Evolutionary conservation across 1,284 basidiomycete species (phyloP).

Genomic region (Sanghuangporus baumii): DNA sequence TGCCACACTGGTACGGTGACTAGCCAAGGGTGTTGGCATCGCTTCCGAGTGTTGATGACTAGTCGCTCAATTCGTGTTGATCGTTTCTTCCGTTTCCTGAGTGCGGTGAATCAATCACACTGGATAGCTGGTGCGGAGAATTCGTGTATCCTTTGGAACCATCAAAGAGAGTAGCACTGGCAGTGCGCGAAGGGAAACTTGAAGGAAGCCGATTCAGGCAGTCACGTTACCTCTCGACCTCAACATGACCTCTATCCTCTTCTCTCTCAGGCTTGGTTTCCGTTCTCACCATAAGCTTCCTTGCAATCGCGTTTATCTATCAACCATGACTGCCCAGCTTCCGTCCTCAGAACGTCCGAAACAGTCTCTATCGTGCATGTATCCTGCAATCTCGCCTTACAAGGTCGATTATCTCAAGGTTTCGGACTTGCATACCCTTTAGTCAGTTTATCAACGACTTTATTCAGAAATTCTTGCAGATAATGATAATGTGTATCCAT

Average conservation of each 20-base stretch:
- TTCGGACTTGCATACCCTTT: slow-evolving; percentile 68
- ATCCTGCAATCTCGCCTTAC: slow-evolving; percentile 59
- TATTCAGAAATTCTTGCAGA: neutral
- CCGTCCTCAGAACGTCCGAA: neutral
- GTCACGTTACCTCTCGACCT: too few species aligned
- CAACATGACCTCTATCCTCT: neutral
- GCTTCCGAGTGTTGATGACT: too few species aligned
- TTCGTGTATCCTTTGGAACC: too few species aligned
- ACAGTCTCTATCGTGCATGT: slow-evolving; percentile 34
- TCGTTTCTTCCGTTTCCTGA: too few species aligned
- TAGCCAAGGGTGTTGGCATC: too few species aligned
- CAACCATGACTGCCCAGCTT: neutral
- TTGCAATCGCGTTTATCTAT: neutral
- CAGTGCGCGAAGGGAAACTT: too few species aligned
- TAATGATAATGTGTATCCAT: slow-evolving; percentile 1
- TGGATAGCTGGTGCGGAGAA: too few species aligned
- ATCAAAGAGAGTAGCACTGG: too few species aligned
- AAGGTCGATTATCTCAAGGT: slow-evolving; percentile 66
- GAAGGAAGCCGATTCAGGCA: too few species aligned
- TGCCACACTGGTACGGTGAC: too few species aligned
- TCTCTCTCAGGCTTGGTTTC: neutral
- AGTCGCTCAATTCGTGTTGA: too few species aligned
- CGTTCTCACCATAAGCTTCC: neutral
- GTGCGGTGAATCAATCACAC: too few species aligned
- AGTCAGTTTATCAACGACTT: slow-evolving; percentile 45